These are phyloP conservation scores for Noccaea caerulescens DNA, from an alignment of 345 rosid genomes.

Conservation along the genomic window DNA sequence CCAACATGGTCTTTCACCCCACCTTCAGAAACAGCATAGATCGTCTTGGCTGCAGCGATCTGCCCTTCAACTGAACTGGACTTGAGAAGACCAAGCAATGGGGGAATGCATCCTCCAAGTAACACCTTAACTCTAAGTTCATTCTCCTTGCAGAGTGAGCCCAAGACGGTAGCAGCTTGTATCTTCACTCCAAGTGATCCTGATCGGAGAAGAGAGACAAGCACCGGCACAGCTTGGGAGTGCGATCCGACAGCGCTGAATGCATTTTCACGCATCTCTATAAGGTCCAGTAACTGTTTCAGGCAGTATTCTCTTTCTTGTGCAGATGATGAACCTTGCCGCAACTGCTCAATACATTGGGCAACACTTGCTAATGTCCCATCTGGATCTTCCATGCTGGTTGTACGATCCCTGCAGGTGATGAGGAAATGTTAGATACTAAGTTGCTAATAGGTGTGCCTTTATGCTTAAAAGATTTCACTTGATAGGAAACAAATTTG, in stretches of 20 bases:
- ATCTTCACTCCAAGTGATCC: conserved; percentile 93
- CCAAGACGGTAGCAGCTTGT: conserved; percentile 94
- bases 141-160: conserved; percentile 98
- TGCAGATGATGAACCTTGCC: conserved; percentile 82
- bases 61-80: conserved; percentile 96
- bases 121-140: conserved; percentile 95
- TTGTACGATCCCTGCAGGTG: conserved; percentile 78
- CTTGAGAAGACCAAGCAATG: conserved; percentile 97
- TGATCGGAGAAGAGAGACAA: conserved; percentile 98
- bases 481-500: neutral
- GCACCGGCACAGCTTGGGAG: conserved; percentile 99
- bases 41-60: conserved; percentile 94
- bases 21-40: conserved; percentile 96
- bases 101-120: conserved; percentile 99
- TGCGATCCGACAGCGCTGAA: conserved; percentile 99
- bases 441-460: conserved; percentile 8
- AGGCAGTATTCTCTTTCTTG: conserved; percentile 90
- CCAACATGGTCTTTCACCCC: conserved; percentile 98
- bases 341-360: conserved; percentile 96
- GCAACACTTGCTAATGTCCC: conserved; percentile 99
- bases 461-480: conserved; percentile 8
- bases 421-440: conserved; percentile 38
- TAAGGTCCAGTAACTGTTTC: conserved; percentile 92
- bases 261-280: conserved; percentile 91
- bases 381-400: conserved; percentile 99